A percentile compares a stretch with the other conserved stretches of the same genome.
Evolutionary conservation across 2,329 filamentous ascomycete genomes (phyloP).

Genomic region (Sporothrix pseudoabietina): DNA sequence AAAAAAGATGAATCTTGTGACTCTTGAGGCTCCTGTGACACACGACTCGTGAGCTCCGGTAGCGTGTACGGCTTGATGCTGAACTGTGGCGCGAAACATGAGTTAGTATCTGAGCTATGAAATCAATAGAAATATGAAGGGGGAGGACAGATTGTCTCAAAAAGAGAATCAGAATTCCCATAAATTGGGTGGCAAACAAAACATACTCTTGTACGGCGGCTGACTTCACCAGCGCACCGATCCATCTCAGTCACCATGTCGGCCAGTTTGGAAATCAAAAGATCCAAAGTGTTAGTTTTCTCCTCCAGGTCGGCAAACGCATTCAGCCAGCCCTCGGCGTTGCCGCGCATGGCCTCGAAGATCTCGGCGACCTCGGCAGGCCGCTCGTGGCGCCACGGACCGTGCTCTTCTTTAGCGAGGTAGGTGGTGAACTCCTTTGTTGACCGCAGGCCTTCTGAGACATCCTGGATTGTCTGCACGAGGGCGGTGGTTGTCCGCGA

Average conservation of each 20-base stretch:
- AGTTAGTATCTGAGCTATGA: conserved; percentile 18
- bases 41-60: conserved; percentile 27
- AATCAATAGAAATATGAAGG: background rate
- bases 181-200: background rate
- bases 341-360: conserved; percentile 87
- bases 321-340: conserved; percentile 85
- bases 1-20: conserved; percentile 29
- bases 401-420: conserved; percentile 65
- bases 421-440: conserved; percentile 78
- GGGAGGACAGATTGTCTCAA: conserved; percentile 23
- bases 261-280: conserved; percentile 70
- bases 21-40: conserved; percentile 28
- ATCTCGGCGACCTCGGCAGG: conserved; percentile 66
- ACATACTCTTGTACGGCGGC: conserved; percentile 72
- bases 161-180: background rate
- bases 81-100: conserved; percentile 34
- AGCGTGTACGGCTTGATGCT: conserved; percentile 38
- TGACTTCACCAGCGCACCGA: conserved; percentile 78
- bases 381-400: conserved; percentile 63
- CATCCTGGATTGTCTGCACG: conserved; percentile 76
- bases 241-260: conserved; percentile 84
- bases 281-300: conserved; percentile 70
- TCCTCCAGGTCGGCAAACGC: conserved; percentile 76
- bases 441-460: conserved; percentile 74
- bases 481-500: conserved; percentile 75